Evolutionary conservation across 1,139 yeast species (phyloP).

Genomic region (Yamadazyma blattariae): DNA sequence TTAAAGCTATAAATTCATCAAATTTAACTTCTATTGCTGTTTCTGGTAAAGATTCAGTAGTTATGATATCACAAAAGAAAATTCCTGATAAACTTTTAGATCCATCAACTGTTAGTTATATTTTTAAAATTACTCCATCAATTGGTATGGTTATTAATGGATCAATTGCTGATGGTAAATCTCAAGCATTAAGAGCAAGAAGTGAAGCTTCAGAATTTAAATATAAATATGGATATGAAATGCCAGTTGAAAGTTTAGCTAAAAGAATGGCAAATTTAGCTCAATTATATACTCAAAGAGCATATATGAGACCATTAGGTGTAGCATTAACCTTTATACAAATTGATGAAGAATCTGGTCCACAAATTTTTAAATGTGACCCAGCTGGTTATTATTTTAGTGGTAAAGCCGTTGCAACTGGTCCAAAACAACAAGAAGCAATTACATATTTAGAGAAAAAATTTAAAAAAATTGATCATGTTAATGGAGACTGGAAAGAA

Average conservation of each 20-base stretch:
- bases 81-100: slow-evolving; percentile 94
- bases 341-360: slow-evolving; percentile 81
- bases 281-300: slow-evolving; percentile 95
- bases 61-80: slow-evolving; percentile 88
- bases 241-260: slow-evolving; percentile 92
- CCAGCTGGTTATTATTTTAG: slow-evolving; percentile 97
- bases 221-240: slow-evolving; percentile 92
- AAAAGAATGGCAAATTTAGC: slow-evolving; percentile 94
- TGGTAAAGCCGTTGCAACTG: slow-evolving; percentile 90
- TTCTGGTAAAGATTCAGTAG: slow-evolving; percentile 86
- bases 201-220: slow-evolving; percentile 93
- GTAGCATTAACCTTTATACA: slow-evolving; percentile 88
- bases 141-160: slow-evolving; percentile 95
- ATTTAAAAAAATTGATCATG: slow-evolving; percentile 70
- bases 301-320: slow-evolving; percentile 98
- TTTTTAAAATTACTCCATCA: slow-evolving; percentile 76
- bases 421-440: slow-evolving; percentile 97
- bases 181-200: slow-evolving; percentile 86
- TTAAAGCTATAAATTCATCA: slow-evolving; percentile 92
- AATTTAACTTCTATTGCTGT: slow-evolving; percentile 87
- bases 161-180: slow-evolving; percentile 93
- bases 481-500: slow-evolving; percentile 83
- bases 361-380: slow-evolving; percentile 89
- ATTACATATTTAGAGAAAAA: slow-evolving; percentile 88
- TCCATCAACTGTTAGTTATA: slow-evolving; percentile 77